Conservation (phyloP, 345 rosid species). For the Turnera subulata region DNA sequence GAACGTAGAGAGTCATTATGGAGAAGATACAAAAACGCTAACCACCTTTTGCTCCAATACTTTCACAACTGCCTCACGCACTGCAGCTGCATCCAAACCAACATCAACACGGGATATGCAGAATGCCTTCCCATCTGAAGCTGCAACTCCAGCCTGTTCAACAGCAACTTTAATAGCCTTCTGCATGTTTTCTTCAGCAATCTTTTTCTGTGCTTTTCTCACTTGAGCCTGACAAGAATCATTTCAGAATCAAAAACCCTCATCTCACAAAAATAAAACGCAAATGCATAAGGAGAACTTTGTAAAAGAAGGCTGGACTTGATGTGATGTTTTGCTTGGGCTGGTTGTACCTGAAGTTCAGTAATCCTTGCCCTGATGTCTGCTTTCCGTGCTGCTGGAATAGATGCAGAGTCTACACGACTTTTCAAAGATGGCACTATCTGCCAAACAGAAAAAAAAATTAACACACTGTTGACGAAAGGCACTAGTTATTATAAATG, state of each 20-base stretch:
- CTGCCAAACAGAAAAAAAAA: slow-evolving; percentile 31
- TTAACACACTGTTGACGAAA: too few species aligned
- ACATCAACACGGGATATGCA: slow-evolving; percentile 72
- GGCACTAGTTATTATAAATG: too few species aligned
- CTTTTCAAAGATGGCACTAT: slow-evolving; percentile 81
- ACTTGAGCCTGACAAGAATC: slow-evolving; percentile 49
- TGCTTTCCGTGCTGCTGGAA: slow-evolving; percentile 87
- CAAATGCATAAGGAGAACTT: background rate
- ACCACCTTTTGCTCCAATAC: slow-evolving; percentile 66
- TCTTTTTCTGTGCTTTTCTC: slow-evolving; percentile 76
- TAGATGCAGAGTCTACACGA: slow-evolving; percentile 62
- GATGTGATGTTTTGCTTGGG: background rate
- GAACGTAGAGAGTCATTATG: background rate
- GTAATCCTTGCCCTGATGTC: slow-evolving; percentile 69
- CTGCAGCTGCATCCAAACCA: slow-evolving; percentile 89
- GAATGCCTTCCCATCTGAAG: slow-evolving; percentile 65
- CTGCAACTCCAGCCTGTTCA: slow-evolving; percentile 63
- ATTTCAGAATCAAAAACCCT: background rate
- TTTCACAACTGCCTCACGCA: slow-evolving; percentile 88
- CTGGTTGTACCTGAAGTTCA: slow-evolving; percentile 58
- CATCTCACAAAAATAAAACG: background rate
- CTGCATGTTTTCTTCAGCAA: slow-evolving; percentile 74
- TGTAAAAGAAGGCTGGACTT: background rate
- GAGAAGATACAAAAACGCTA: background rate
- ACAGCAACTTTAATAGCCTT: slow-evolving; percentile 63